These are phyloP conservation scores for Pythium guiyangense DNA, from an alignment of 352 stramenopile genomes.

Conservation along the genomic window DNA sequence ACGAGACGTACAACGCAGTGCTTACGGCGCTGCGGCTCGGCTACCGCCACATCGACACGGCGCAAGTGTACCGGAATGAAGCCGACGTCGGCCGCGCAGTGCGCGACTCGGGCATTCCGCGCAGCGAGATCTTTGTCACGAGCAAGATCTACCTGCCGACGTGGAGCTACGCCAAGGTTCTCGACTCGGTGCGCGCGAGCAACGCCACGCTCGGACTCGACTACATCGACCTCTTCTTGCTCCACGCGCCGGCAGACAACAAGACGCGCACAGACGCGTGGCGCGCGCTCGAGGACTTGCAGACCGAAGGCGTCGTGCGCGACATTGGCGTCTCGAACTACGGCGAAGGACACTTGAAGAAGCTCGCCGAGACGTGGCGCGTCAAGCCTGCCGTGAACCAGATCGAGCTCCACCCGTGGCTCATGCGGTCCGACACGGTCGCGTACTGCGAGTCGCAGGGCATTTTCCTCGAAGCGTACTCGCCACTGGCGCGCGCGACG, in stretches of 20 bases:
- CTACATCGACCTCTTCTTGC: slow-evolving; percentile 78
- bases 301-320: slow-evolving; percentile 45
- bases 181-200: slow-evolving; percentile 40
- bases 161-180: slow-evolving; percentile 69
- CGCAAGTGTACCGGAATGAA: slow-evolving; percentile 88
- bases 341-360: slow-evolving; percentile 70
- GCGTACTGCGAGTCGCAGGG: slow-evolving; percentile 46
- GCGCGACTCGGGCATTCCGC: slow-evolving; percentile 60
- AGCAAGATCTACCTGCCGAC: slow-evolving; percentile 63
- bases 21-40: slow-evolving; percentile 54
- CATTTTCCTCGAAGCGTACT: slow-evolving; percentile 58
- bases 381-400: slow-evolving; percentile 79
- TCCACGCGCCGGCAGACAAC: slow-evolving; percentile 55
- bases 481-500: slow-evolving; percentile 29
- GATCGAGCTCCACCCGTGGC: slow-evolving; percentile 74
- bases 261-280: slow-evolving; percentile 39
- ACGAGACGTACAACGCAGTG: slow-evolving; percentile 53
- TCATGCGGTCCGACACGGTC: slow-evolving; percentile 49
- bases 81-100: slow-evolving; percentile 68
- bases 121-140: slow-evolving; percentile 80
- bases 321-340: slow-evolving; percentile 92
- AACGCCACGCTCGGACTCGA: slow-evolving; percentile 56
- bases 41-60: slow-evolving; percentile 89
- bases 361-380: slow-evolving; percentile 51
- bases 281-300: slow-evolving; percentile 46